These are phyloP conservation scores for barley (Hordeum vulgare) DNA, from an alignment of 176 grass and related monocot genomes.

Conservation along the genomic window DNA sequence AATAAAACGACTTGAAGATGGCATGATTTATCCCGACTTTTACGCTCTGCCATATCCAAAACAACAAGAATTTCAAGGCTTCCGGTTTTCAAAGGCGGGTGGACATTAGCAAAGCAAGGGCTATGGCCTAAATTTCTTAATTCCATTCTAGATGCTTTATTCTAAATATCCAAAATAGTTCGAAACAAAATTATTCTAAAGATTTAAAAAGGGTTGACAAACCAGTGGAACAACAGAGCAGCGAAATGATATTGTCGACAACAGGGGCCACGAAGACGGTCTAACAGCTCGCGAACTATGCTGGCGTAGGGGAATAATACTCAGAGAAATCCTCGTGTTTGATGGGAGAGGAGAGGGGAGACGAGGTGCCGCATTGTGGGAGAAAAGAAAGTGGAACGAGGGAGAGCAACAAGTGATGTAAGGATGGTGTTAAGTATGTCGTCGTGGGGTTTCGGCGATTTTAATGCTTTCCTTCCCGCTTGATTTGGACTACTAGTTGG, in stretches of 20 bases:
- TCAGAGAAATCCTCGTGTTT: constrained; percentile 28
- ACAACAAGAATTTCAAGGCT: no score
- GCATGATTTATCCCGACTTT: no score
- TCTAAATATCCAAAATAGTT: no score
- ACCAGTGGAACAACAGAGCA: background rate
- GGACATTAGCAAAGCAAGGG: no score
- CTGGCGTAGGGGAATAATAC: constrained; percentile 8
- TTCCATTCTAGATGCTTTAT: no score
- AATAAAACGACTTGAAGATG: no score
- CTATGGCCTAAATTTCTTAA: no score
- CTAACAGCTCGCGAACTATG: background rate
- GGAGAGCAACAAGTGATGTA: constrained; percentile 13
- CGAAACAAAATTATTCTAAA: no score
- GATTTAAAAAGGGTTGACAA: background rate
- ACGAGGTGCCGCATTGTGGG: background rate
- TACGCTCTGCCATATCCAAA: no score
- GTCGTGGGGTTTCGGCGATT: background rate
- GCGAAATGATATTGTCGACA: constrained; percentile 59
- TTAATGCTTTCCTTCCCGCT: background rate
- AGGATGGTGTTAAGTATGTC: background rate
- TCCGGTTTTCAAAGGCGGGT: no score
- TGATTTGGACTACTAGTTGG: background rate
- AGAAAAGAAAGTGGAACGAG: background rate
- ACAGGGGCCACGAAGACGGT: constrained; percentile 33
- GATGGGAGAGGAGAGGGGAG: background rate